Evolutionary conservation across 495 filamentous ascomycete genomes (phyloP).

Genomic region (Cercophora samala): DNA sequence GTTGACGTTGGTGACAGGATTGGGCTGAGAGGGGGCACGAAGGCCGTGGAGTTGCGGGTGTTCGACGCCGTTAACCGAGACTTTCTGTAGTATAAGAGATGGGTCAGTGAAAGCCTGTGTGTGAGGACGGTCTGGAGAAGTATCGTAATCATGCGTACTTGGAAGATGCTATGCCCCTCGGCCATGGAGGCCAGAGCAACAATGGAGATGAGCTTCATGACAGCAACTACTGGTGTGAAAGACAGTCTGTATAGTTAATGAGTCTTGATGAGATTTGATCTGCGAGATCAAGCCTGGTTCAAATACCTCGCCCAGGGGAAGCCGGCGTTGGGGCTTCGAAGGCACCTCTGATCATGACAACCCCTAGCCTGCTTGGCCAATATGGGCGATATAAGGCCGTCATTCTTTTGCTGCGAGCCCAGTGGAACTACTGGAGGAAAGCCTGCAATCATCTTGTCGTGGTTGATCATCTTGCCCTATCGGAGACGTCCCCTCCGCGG

Average conservation of each 20-base stretch:
- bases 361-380: too few species aligned
- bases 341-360: too few species aligned
- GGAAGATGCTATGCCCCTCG: neutral
- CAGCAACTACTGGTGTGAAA: neutral
- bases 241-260: neutral
- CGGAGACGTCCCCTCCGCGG: conserved; percentile 1
- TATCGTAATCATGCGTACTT: too few species aligned
- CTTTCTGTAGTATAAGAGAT: conserved; percentile 27
- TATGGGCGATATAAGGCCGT: too few species aligned
- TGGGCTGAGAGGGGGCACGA: conserved; percentile 51
- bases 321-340: too few species aligned
- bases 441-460: too few species aligned
- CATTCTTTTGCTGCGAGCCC: too few species aligned
- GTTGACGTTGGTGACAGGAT: conserved; percentile 51
- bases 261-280: neutral
- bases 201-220: neutral
- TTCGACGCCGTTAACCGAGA: conserved; percentile 54
- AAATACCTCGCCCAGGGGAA: too few species aligned
- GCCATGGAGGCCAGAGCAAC: neutral
- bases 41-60: conserved; percentile 53
- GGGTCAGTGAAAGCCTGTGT: too few species aligned
- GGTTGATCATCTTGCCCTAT: neutral
- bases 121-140: too few species aligned
- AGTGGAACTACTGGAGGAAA: too few species aligned
- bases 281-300: too few species aligned